Conservation (phyloP, 2,329 filamentous ascomycete genomes). For the Samsoniella hepiali region DNA sequence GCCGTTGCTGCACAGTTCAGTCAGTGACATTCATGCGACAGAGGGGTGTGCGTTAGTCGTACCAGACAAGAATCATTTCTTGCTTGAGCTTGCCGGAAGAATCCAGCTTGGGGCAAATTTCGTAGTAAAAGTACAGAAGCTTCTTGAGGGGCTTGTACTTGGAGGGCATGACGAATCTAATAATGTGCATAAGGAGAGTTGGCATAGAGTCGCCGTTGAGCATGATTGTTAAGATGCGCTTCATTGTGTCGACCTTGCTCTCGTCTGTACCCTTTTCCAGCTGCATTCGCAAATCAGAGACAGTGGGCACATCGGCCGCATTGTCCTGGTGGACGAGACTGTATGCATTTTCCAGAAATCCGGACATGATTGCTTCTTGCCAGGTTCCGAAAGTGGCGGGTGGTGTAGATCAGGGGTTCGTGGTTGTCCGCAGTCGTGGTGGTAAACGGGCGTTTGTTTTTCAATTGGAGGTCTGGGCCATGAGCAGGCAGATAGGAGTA, state of each 20-base stretch:
- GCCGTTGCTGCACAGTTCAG: conserved; percentile 66
- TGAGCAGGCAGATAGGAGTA: conserved; percentile 28
- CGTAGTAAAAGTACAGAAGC: conserved; percentile 98
- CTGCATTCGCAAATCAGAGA: conserved; percentile 89
- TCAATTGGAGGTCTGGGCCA: conserved; percentile 29
- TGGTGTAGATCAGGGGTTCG: conserved; percentile 12
- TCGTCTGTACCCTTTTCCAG: conserved; percentile 93
- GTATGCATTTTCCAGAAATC: conserved; percentile 92
- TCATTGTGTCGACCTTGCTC: conserved; percentile 92
- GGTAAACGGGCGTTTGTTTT: background rate
- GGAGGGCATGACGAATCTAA: conserved; percentile 98
- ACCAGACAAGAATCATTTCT: conserved; percentile 99
- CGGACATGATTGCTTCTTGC: conserved; percentile 64
- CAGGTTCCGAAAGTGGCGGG: background rate
- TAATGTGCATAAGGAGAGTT: conserved; percentile 97
- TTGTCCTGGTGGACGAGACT: conserved; percentile 98
- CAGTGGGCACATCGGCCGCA: conserved; percentile 82
- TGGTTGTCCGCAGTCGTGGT: background rate
- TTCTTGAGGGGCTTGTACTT: conserved; percentile 97
- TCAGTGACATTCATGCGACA: conserved; percentile 8
- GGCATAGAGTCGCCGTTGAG: conserved; percentile 97
- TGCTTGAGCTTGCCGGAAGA: conserved; percentile 92
- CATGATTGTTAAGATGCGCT: conserved; percentile 94
- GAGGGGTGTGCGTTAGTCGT: conserved; percentile 19
- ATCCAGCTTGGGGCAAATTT: conserved; percentile 96